phyloP scores from a whole-genome alignment of 495 filamentous ascomycete species.

The Bacidia gigantensis region DNA sequence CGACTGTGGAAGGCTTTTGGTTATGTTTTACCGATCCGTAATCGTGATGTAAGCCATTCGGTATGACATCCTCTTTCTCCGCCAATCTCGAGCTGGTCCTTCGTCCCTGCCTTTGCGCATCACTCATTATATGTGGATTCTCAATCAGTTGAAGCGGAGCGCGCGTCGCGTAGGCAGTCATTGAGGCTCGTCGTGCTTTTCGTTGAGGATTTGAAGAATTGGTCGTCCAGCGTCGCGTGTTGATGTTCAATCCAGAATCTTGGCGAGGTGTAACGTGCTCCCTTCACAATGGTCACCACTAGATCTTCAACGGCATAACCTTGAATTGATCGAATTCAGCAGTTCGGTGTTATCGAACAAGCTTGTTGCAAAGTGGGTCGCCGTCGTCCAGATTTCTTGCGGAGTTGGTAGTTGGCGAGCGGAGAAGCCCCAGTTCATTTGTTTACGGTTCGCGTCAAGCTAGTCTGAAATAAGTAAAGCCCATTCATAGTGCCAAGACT shows the following conservation, averaged over 20 bases:
- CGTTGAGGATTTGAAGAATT: neutral
- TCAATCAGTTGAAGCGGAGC: conserved; percentile 22
- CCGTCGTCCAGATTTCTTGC: conserved; percentile 5
- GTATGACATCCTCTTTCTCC: conserved; percentile 24
- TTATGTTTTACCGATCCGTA: conserved; percentile 11
- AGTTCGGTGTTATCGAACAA: neutral
- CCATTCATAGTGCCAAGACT: neutral
- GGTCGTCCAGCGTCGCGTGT: neutral
- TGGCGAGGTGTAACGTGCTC: neutral
- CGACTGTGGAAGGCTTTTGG: conserved; percentile 7
- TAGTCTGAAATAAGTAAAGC: conserved; percentile 5
- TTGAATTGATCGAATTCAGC: too few relatives aligned
- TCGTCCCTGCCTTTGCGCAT: conserved; percentile 16
- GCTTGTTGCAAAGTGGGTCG: neutral
- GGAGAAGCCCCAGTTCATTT: conserved; percentile 7
- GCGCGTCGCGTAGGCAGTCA: conserved; percentile 24
- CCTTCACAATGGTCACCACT: neutral
- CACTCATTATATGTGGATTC: conserved; percentile 22
- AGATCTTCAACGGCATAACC: neutral
- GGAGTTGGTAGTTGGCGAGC: conserved; percentile 8
- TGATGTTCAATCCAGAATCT: neutral
- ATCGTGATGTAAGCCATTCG: conserved; percentile 13
- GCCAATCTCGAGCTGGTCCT: conserved; percentile 30
- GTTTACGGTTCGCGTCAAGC: conserved; percentile 15
- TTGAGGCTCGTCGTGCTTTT: conserved; percentile 15